Evolutionary conservation across 805 yeast species (phyloP), one percentile per base, ranked within the genome.

Genomic region (Wilhelminamyces savonicus): DNA sequence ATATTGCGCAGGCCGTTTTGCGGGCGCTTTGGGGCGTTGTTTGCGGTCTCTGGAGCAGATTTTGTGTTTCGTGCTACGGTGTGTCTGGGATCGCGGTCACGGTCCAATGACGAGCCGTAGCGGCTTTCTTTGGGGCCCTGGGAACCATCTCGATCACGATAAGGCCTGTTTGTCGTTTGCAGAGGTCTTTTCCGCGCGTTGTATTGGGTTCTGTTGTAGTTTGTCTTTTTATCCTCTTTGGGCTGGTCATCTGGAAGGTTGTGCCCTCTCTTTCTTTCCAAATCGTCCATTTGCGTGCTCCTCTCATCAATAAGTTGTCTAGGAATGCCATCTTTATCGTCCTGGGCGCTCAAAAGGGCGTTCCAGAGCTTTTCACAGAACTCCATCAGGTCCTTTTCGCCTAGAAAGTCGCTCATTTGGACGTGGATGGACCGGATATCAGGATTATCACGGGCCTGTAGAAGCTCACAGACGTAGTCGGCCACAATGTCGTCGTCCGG

Each of bases 401-500:
- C 62, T 13, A 74, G 45, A 37, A 71, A 71, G n/a, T 68, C 71
- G 21, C 41, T 35, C 50, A 71, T 38, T 30, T 73, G 76, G 8
- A 48, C 35, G 26, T 62, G 62, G 15, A 74, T 56, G 8, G 51
- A 54, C 18, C 53, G 50, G n/a, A 69, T 62, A 30, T 61, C 58
- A 0, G 71, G 66, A 12, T 39, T 35, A 8, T 34, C 35, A 7
- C 54, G 61, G 9, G 47, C 50, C 3, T 41, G 32, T 15, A 74
- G 43, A 26, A 73, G 45, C 41, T 74, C 76, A 28, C 50, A 47
- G 4, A 67, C 45, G 32, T 68, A 71, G 23, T 66, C 75, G 3
- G 58, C 51, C 5, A 67, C 56, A 3, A 73, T 63, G 15, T 73
- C 79, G 39, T 74, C 79, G 26, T 69, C 76, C 0, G 74, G 74